Percentiles rank a stretch among this genome's conserved stretches.
Evolutionary conservation across 179 eudicot species (phyloP).

Genomic region (Heliamphora pulchella): DNA sequence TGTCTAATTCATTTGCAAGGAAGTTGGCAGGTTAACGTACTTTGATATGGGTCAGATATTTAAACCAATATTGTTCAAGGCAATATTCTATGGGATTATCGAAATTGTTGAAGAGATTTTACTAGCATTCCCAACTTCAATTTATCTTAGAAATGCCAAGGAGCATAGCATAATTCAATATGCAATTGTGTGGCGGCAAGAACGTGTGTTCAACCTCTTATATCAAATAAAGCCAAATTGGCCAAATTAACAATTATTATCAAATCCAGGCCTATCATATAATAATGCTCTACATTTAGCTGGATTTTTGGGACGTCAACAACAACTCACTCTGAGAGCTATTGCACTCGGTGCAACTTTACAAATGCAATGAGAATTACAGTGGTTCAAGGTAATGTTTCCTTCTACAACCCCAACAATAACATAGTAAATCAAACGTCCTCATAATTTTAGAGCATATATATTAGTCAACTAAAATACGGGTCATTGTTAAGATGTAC

Average conservation of each 20-base stretch:
- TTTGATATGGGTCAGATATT: too few relatives aligned
- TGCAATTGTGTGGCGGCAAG: background rate
- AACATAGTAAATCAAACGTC: too few relatives aligned
- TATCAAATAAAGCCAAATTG: background rate
- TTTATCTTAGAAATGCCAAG: background rate
- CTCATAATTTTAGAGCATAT: too few relatives aligned
- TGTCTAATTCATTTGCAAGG: too few relatives aligned
- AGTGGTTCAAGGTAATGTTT: background rate
- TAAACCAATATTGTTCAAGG: too few relatives aligned
- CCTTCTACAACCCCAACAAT: background rate
- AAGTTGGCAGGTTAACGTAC: too few relatives aligned
- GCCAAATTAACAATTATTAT: background rate
- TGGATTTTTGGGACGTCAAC: background rate
- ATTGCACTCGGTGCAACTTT: background rate
- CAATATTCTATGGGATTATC: too few relatives aligned
- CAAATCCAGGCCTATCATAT: too few relatives aligned
- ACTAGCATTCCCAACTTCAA: background rate
- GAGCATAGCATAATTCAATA: background rate
- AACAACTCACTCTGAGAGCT: background rate
- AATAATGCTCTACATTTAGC: background rate
- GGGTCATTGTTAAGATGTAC: too few relatives aligned
- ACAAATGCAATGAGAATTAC: background rate
- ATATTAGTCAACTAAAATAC: too few relatives aligned
- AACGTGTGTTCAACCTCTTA: slow-evolving; percentile 9
- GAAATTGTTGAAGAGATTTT: background rate